Evolutionary conservation across 345 rosid species (phyloP), one percentile per base, ranked within the genome.

Genomic region (Capsella bursapastoris): DNA sequence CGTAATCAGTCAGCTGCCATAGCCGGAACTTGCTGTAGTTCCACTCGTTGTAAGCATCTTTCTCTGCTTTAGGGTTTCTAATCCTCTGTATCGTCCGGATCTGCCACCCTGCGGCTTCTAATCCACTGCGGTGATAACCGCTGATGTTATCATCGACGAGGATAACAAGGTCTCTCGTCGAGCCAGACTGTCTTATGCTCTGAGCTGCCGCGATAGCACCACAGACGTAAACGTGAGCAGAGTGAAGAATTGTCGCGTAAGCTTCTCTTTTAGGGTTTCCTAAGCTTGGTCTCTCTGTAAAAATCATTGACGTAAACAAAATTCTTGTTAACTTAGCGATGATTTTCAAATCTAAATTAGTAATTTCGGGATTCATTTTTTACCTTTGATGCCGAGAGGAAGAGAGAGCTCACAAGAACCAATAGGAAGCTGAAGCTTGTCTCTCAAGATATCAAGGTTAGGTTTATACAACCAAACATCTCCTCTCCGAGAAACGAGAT

Each of bases 371-470:
- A 12, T 18, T 70, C 4, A 8, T 4, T 5, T 32, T 78, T 71
- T 25, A 89, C 98, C 97, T 84, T 73, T 84, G 60, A 83, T 83
- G 37, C 85, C 80, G n/a, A 95, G 79, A 25, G 99, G 92, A 76
- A 90, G 93, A 37, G 97, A 84, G 48, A 95, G 96, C 78, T 92
- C 99, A 67, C 99, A 95, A 53, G 99, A 95, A 18, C 99, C 99
- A 27, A 80, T 68, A 2, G 99, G 97, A 48, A 92, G 97, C 76
- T 86, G 92, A 48, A 86, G 57, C 75, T 90, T 92, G 56, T 88
- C 89, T 67, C 96, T 85, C 80, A 92, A 61, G 51, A 70, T 75
- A 81, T 86, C 83, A 64, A 83, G 82, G 75, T 87, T 84, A 57
- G 97, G 94, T 74, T 75, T 83, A 73, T 92, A 92, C 38, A 92